phyloP scores from a whole-genome alignment of 495 filamentous ascomycete species.

The Haplographium delicatum region DNA sequence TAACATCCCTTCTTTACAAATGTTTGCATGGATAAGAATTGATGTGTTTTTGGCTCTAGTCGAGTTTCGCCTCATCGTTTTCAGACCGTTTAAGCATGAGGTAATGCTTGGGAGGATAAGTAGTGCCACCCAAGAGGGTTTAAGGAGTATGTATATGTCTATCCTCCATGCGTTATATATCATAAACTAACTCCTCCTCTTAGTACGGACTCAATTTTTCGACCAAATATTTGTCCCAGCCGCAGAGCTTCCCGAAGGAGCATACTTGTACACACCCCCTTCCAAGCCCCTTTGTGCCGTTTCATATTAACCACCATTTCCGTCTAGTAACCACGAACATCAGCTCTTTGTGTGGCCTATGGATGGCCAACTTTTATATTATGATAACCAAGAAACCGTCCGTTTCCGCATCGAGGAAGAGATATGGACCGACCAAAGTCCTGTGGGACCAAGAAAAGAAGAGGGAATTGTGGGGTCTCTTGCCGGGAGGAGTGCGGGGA shows the following conservation, averaged over 20 bases:
- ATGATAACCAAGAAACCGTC: slow-evolving; percentile 83
- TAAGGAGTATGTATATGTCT: slow-evolving; percentile 72
- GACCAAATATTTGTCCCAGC: slow-evolving; percentile 79
- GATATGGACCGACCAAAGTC: slow-evolving; percentile 82
- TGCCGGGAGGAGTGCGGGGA: slow-evolving; percentile 13
- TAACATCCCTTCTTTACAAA: neutral
- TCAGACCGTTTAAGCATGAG: slow-evolving; percentile 90
- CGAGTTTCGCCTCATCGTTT: slow-evolving; percentile 88
- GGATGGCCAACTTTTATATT: slow-evolving; percentile 66
- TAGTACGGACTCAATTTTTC: slow-evolving; percentile 84
- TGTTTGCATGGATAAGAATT: neutral
- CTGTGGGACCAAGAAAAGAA: slow-evolving; percentile 45
- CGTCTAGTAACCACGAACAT: slow-evolving; percentile 59
- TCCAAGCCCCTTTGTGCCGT: neutral
- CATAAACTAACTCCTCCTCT: neutral
- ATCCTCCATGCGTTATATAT: too few relatives aligned
- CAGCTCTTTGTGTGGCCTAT: slow-evolving; percentile 74
- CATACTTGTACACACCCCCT: slow-evolving; percentile 57
- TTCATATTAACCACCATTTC: slow-evolving; percentile 11
- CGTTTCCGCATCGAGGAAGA: slow-evolving; percentile 79
- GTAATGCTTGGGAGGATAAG: slow-evolving; percentile 77
- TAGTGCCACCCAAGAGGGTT: slow-evolving; percentile 62
- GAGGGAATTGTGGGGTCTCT: slow-evolving; percentile 30
- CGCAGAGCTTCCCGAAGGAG: slow-evolving; percentile 62
- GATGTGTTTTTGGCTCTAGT: slow-evolving; percentile 44